Base-by-base conservation (phyloP, 148 eudicot genomes). In the Vaccinium vitisidaea region DNA sequence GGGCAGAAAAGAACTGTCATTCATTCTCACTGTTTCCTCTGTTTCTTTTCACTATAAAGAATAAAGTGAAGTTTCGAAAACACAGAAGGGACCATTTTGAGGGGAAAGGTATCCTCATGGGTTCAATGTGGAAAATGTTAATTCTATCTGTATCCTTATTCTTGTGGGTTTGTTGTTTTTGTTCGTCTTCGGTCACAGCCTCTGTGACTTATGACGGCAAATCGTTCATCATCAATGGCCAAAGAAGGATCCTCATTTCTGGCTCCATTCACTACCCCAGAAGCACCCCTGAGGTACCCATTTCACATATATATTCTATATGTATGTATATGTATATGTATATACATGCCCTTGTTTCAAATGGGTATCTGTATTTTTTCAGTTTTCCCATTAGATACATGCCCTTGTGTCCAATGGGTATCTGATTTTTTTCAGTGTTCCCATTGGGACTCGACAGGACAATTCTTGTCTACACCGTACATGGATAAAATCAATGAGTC, bases 201-300 rank as follows among this genome's bases (percentile, higher is more conserved):
- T 83, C 92, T 86, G 95, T 92, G 56, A 85, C 93, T 81, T 94
- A 94, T 75, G 98, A 93, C 77, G 86, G 84, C 18, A 94, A 86
- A 86, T 93, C 95, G 1, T 87, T 94, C 43, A 83, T 88, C 13
- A 91, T 94, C 52, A 90, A 90, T 91, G 92, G 92, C 48, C 88
- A 87, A 3, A 92, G 98, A 27, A 93, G 90, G 69, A 91, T 94
- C 52, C 93, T 94, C 80, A 83, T 93, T 56, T 94, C 98, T 88
- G 98, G 98, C 5, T 94, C 98, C 46, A 94, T 94, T 92, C 98
- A 94, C 77, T 94, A 94, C 85, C 98, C 98, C 9, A 86, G 98
- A 81, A 94, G 98, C 88, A 94, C 98, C 52, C 95, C 98, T 87
- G 90, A 94, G 95, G 98, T 94, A 93, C 77, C 48, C 48, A 14